Evolutionary conservation across 345 rosid species (phyloP).

Genomic region (Cardamine occulta): DNA sequence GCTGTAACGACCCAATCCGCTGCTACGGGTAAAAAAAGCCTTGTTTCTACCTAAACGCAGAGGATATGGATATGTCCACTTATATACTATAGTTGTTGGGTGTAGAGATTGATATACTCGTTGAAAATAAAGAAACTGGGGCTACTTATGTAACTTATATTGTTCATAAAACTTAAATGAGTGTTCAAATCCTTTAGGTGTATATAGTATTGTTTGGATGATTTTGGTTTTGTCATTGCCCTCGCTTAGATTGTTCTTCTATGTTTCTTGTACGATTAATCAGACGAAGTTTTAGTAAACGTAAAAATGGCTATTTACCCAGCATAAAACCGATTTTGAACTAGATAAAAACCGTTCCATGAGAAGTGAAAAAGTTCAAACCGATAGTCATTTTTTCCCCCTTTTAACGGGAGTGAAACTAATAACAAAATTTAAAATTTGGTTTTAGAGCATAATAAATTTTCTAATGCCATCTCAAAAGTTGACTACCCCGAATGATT

Average conservation of each 20-base stretch:
- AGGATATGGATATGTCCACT: background rate
- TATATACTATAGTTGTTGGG: conserved; percentile 22
- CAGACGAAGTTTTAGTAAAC: background rate
- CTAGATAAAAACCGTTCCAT: no score
- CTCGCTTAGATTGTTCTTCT: conserved; percentile 4
- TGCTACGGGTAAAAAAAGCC: conserved; percentile 71
- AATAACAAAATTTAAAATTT: no score
- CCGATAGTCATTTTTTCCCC: no score
- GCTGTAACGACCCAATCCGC: conserved; percentile 88
- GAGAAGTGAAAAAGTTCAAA: no score
- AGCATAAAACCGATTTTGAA: no score
- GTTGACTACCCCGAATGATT: no score
- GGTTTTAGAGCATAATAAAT: no score
- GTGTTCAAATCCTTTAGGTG: conserved; percentile 1
- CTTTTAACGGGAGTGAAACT: no score
- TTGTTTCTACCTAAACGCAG: conserved; percentile 10
- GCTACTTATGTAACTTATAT: conserved; percentile 9
- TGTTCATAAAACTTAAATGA: conserved; percentile 14
- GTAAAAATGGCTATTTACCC: background rate
- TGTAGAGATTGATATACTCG: conserved; percentile 11
- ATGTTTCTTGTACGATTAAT: background rate
- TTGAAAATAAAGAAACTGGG: conserved; percentile 6
- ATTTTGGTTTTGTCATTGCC: background rate
- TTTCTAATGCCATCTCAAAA: no score
- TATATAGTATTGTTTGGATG: conserved; percentile 8